Percentiles rank a stretch among this genome's conserved stretches.
Conservation (phyloP, 2,329 filamentous ascomycete genomes). For the Ustulina deusta region DNA sequence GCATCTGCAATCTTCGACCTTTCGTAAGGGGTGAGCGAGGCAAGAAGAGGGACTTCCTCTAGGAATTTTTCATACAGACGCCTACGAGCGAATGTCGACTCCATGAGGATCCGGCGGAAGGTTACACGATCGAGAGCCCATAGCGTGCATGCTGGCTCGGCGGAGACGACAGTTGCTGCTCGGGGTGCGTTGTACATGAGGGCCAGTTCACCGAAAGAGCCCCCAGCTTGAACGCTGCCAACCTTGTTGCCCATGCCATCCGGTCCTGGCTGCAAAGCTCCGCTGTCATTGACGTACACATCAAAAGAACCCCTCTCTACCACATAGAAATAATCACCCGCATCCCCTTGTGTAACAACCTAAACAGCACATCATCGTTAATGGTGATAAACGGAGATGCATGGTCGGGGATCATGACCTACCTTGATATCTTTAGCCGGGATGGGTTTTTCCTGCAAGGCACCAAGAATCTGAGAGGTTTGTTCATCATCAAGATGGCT, state of each 20-base stretch:
- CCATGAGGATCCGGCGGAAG: constrained; percentile 98
- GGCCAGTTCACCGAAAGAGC: constrained; percentile 95
- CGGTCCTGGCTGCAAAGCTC: constrained; percentile 80
- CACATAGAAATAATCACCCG: constrained; percentile 97
- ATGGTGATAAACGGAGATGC: not conserved
- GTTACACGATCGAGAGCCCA: constrained; percentile 97
- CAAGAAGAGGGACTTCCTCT: constrained; percentile 89
- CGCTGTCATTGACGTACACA: constrained; percentile 85
- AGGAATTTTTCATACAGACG: constrained; percentile 98
- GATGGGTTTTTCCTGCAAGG: constrained; percentile 93
- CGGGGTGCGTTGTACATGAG: constrained; percentile 99
- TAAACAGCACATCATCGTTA: constrained; percentile 56
- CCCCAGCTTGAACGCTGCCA: constrained; percentile 83
- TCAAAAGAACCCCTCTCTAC: constrained; percentile 93
- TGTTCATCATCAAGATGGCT: constrained; percentile 95
- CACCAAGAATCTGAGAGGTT: constrained; percentile 85
- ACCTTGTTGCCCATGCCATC: constrained; percentile 88
- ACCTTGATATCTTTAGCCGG: constrained; percentile 87
- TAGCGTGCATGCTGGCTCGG: constrained; percentile 80
- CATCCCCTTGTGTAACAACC: constrained; percentile 95
- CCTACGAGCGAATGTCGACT: constrained; percentile 93
- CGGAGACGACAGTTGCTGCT: constrained; percentile 91
- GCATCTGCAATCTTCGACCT: constrained; percentile 98
- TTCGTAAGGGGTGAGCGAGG: constrained; percentile 88
- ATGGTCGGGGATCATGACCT: constrained; percentile 37